Conservation (phyloP, 768 basidiomycete genomes). For the Suillus subaureus region DNA sequence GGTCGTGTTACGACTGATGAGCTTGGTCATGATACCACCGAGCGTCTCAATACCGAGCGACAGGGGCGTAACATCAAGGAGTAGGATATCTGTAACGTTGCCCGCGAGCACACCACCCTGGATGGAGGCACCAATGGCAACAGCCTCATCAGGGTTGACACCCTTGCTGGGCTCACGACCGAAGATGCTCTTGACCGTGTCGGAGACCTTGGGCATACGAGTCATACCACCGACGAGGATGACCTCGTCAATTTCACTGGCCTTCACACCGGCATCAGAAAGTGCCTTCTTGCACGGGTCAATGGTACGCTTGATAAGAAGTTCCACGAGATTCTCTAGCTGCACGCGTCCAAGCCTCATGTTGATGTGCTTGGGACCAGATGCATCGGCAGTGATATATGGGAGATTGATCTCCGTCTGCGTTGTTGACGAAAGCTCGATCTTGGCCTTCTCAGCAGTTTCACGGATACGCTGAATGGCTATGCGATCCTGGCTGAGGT, state of each 20-base stretch:
- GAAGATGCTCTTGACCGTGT: conserved; percentile 86
- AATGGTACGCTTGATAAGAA: conserved; percentile 85
- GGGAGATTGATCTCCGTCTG: conserved; percentile 98
- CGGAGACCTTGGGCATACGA: conserved; percentile 94
- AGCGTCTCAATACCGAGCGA: conserved; percentile 97
- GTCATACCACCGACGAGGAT: conserved; percentile 99
- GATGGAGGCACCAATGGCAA: conserved; percentile 97
- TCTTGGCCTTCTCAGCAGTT: conserved; percentile 99
- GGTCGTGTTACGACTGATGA: conserved; percentile 97
- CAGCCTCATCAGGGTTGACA: conserved; percentile 99
- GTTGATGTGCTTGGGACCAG: conserved; percentile 98
- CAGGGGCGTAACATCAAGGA: conserved; percentile 94
- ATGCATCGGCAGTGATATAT: conserved; percentile 95
- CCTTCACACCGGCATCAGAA: conserved; percentile 89
- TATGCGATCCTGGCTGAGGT: conserved; percentile 87
- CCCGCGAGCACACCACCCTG: conserved; percentile 98
- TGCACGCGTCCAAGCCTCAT: conserved; percentile 82
- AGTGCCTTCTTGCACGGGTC: conserved; percentile 98
- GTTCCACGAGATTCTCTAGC: conserved; percentile 84
- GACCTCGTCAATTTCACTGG: conserved; percentile 92
- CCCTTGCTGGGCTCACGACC: conserved; percentile 98
- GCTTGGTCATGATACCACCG: conserved; percentile 99
- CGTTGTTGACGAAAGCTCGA: conserved; percentile 90
- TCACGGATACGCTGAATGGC: conserved; percentile 99
- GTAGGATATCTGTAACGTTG: conserved; percentile 92